Percentiles rank a stretch among this genome's conserved stretches.
Conservation (phyloP, 768 basidiomycete species). For the Lactarius hengduanensis region DNA sequence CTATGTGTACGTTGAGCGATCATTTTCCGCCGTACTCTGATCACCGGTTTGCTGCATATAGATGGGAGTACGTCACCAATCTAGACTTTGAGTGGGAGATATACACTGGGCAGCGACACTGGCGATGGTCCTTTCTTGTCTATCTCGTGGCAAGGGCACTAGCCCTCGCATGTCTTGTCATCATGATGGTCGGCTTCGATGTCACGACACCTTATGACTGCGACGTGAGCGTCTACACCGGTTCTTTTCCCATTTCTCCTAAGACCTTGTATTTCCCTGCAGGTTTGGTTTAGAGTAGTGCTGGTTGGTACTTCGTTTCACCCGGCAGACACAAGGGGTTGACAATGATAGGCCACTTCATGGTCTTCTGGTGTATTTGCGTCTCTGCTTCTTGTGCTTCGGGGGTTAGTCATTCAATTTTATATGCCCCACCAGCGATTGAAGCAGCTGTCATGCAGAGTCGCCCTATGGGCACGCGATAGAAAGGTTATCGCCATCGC, state of each 20-base stretch:
- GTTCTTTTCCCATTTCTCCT: not conserved
- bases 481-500: slow-evolving; percentile 1
- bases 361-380: slow-evolving; percentile 17
- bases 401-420: slow-evolving; percentile 9
- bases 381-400: slow-evolving; percentile 24
- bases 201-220: slow-evolving; percentile 11
- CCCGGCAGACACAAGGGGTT: not conserved
- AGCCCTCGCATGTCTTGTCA: slow-evolving; percentile 10
- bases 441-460: not conserved
- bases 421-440: not conserved
- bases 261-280: not conserved
- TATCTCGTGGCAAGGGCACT: slow-evolving; percentile 19
- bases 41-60: not conserved
- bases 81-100: slow-evolving; percentile 25
- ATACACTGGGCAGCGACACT: slow-evolving; percentile 20
- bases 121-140: slow-evolving; percentile 21
- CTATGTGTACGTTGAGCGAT: slow-evolving; percentile 5
- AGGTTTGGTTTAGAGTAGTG: slow-evolving; percentile 18
- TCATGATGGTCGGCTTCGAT: slow-evolving; percentile 12
- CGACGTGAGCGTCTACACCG: not conserved
- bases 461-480: slow-evolving; percentile 23
- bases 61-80: slow-evolving; percentile 24
- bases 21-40: not conserved
- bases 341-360: slow-evolving; percentile 15
- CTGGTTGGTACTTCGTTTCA: not conserved